Evolutionary conservation across 768 basidiomycete genomes (phyloP), one percentile per base, ranked within the genome.

Genomic region (Suillus cothurnatus): DNA sequence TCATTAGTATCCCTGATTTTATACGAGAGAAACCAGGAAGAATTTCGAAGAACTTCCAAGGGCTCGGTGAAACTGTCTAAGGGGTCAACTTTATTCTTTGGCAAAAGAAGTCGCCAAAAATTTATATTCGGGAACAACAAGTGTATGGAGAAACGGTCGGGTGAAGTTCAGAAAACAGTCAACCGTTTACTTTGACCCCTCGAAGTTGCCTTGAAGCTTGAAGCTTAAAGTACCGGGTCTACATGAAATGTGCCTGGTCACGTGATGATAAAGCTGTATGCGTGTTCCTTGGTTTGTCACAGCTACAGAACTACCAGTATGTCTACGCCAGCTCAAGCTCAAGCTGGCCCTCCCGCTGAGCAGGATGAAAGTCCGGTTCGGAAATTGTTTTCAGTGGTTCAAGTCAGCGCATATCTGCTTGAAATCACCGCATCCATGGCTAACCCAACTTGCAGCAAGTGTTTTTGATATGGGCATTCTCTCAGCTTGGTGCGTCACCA

Each of bases 401-500:
- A 86, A 80, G 84, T 84, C 65, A 59, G 79, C 12, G 17, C 39
- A 32, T 12, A n/a, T 49, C 26, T 52, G 15, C 19, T 38, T 12
- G 34, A 38, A 32, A 14, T 12, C 19, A 53, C 53, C 58, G 60
- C 41, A 43, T n/a, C n/a, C n/a, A n/a, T n/a, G n/a, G 64, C 62
- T 64, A 58, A 36, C 59, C 43, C 60, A 39, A 47, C 23, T 36
- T 66, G 21, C 61, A 93, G 91, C 90, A 92, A 92, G 74, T 87
- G 26, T 76, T 92, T 50, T 67, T 93, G 61, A 78, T 89, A 65
- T 92, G 84, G 80, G 83, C 81, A n/a, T 71, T 90, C 52, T 83
- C 87, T 49, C 89, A 92, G 74, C 71, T 92, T 52, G 85, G 90
- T 89, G 66, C 50, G 85, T 72, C 19, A 34, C 53, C 52, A 36